A percentile compares a stretch with the other conserved stretches of the same genome.
Evolutionary conservation across 2,329 filamentous ascomycete species (phyloP).

Genomic region (Trichophyton rubrum): DNA sequence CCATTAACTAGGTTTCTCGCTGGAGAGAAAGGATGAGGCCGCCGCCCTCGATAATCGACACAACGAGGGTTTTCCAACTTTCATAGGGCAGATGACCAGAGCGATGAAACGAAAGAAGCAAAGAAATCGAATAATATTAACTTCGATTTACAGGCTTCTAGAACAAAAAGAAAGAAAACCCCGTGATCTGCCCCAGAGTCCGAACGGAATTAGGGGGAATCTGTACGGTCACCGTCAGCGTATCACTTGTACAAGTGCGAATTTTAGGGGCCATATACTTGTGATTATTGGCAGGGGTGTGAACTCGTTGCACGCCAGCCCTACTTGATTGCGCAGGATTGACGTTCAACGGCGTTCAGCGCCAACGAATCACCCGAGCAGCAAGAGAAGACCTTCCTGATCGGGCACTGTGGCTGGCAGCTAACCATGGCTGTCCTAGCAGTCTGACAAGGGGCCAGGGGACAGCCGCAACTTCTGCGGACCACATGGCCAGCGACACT

Average conservation of each 20-base stretch:
- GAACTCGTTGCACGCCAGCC: background rate
- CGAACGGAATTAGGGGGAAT: background rate
- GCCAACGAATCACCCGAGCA: background rate
- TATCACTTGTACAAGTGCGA: background rate
- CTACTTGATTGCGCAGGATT: background rate
- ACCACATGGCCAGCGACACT: constrained; percentile 2
- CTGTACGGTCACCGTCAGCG: constrained; percentile 1
- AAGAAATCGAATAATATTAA: background rate
- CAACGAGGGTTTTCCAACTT: background rate
- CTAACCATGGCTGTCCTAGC: background rate
- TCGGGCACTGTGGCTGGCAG: constrained; percentile 3
- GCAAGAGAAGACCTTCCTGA: constrained; percentile 4
- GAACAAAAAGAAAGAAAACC: background rate
- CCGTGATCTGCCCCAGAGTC: background rate
- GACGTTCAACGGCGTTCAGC: background rate
- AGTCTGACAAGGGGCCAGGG: background rate
- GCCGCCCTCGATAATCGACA: background rate
- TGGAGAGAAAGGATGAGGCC: background rate
- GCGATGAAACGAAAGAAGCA: constrained; percentile 1
- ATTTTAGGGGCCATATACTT: background rate
- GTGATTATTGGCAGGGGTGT: background rate
- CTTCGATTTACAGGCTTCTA: background rate
- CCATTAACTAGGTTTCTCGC: background rate
- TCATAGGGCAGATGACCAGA: background rate
- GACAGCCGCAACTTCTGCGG: background rate